These are phyloP conservation scores for Zalaria obscura DNA, from an alignment of 2,329 filamentous ascomycete species.

Conservation along the genomic window DNA sequence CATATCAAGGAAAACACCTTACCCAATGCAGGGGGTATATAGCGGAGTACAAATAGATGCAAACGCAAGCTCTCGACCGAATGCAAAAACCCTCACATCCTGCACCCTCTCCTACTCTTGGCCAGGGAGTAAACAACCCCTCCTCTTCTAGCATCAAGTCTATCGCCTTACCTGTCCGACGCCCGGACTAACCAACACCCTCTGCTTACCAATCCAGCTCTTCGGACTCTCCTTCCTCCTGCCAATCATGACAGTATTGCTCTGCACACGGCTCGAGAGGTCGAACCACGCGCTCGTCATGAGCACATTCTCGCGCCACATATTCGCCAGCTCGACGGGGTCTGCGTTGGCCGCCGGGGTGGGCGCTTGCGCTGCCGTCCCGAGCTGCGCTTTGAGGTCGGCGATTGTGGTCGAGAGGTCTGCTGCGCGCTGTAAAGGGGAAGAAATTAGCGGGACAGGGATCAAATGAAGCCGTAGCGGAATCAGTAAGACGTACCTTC, in stretches of 20 bases:
- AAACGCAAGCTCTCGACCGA: too few relatives aligned
- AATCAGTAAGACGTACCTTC: conserved; percentile 2
- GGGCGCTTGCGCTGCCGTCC: neutral
- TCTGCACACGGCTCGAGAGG: conserved; percentile 62
- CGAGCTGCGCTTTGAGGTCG: conserved; percentile 5
- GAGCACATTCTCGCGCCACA: conserved; percentile 64
- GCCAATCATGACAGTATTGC: conserved; percentile 68
- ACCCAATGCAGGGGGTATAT: too few relatives aligned
- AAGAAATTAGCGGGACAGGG: neutral
- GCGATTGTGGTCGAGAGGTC: neutral
- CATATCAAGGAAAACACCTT: too few relatives aligned
- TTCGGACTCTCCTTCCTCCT: conserved; percentile 59
- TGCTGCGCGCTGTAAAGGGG: conserved; percentile 3
- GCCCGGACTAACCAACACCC: conserved; percentile 25
- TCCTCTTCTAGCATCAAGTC: too few relatives aligned
- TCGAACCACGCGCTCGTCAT: conserved; percentile 82
- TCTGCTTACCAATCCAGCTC: conserved; percentile 77
- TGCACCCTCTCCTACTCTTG: too few relatives aligned
- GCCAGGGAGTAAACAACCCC: too few relatives aligned
- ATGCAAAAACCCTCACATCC: too few relatives aligned
- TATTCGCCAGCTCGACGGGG: conserved; percentile 44
- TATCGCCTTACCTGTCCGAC: conserved; percentile 2
- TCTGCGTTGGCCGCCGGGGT: conserved; percentile 1
- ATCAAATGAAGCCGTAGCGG: neutral
- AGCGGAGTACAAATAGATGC: too few relatives aligned